These are phyloP conservation scores for Apiospora sp. DNA, from an alignment of 2,329 filamentous ascomycete species.

Conservation along the genomic window DNA sequence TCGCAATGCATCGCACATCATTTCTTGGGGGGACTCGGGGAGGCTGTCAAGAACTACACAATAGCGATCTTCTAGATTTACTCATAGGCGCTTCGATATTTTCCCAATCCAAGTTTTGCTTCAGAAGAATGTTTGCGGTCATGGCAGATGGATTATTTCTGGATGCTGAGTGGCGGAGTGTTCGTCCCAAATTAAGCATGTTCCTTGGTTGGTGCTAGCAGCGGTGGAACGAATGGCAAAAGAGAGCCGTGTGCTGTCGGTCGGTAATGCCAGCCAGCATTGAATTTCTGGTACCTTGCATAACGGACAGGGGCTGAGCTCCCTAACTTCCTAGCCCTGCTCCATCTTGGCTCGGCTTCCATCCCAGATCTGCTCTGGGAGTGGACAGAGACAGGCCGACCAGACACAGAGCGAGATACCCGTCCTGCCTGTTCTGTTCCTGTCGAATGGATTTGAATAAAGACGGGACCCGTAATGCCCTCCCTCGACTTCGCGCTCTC, in stretches of 20 bases:
- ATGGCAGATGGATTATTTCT: background rate
- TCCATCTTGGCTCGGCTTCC: constrained; percentile 7
- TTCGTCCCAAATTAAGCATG: constrained; percentile 11
- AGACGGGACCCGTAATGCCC: background rate
- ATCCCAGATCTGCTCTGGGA: background rate
- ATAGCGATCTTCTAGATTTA: background rate
- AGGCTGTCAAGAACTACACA: background rate
- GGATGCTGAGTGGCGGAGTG: background rate
- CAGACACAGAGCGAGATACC: too few species aligned
- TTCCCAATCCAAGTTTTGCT: background rate
- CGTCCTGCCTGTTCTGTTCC: too few species aligned
- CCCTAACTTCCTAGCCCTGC: background rate
- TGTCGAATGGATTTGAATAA: background rate
- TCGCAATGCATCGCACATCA: background rate
- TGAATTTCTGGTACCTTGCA: constrained; percentile 9
- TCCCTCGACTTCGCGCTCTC: background rate
- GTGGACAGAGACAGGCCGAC: background rate
- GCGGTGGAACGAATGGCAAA: background rate
- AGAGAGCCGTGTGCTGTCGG: background rate
- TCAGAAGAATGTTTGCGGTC: background rate
- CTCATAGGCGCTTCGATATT: background rate
- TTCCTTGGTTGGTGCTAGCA: background rate
- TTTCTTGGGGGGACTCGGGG: too few species aligned
- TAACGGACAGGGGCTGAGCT: constrained; percentile 2
- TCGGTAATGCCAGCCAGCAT: background rate